phyloP scores from a whole-genome alignment of 148 eudicot genomes.

The Heliosperma pusillum region DNA sequence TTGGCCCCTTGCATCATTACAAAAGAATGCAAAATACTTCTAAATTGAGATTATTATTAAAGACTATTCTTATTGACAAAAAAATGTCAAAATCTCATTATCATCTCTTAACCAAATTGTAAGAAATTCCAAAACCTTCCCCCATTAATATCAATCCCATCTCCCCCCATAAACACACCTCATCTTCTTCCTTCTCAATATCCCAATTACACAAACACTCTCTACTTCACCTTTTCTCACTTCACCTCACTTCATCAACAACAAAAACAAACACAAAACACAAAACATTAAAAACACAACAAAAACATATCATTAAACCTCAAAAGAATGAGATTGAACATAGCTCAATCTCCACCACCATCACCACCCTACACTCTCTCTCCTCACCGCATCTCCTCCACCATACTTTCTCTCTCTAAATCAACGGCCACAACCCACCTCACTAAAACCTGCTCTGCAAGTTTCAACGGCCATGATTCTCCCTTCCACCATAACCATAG shows the following conservation, averaged over 20 bases:
- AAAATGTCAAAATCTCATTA: constrained; percentile 16
- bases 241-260: not conserved
- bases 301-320: no score
- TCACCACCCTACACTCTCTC: constrained; percentile 11
- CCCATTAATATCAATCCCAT: constrained; percentile 7
- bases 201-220: not conserved
- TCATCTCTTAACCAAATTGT: not conserved
- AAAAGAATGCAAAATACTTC: no score
- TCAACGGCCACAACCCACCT: constrained; percentile 11
- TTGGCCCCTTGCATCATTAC: no score
- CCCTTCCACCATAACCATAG: not conserved
- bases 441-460: constrained; percentile 22
- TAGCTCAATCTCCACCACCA: constrained; percentile 28
- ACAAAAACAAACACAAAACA: no score
- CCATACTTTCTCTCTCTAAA: constrained; percentile 17
- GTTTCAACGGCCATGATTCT: constrained; percentile 30
- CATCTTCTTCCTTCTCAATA: not conserved
- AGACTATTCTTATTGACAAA: no score
- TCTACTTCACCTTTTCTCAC: not conserved
- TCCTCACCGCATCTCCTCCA: constrained; percentile 1
- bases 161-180: not conserved
- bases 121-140: constrained; percentile 7
- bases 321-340: constrained; percentile 27
- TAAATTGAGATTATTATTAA: no score
- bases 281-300: no score